These are phyloP conservation scores for Paraphoma chrysanthemicola DNA, from an alignment of 2,329 filamentous ascomycete genomes.

Conservation along the genomic window DNA sequence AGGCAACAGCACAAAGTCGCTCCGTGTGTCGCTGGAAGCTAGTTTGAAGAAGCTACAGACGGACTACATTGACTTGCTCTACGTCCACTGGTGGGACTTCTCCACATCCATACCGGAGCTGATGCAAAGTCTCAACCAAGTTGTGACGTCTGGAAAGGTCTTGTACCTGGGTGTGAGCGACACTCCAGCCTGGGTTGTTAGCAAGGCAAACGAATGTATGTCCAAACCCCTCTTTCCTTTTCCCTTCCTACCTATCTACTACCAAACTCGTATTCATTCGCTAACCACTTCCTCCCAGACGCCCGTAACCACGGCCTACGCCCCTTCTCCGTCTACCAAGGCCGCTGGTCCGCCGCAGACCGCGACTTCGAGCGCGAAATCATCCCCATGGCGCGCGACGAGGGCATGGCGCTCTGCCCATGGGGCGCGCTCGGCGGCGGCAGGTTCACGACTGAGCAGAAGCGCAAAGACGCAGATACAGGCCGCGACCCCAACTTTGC, in stretches of 20 bases:
- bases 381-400: slow-evolving; percentile 68
- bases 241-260: neutral
- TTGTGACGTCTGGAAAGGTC: slow-evolving; percentile 47
- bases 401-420: slow-evolving; percentile 68
- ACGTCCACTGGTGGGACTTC: slow-evolving; percentile 53
- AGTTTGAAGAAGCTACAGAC: slow-evolving; percentile 52
- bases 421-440: slow-evolving; percentile 62
- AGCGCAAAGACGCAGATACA: slow-evolving; percentile 36
- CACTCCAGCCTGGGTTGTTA: slow-evolving; percentile 52
- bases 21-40: slow-evolving; percentile 47
- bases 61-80: slow-evolving; percentile 49
- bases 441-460: slow-evolving; percentile 48
- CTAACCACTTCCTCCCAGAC: slow-evolving; percentile 46
- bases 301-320: slow-evolving; percentile 74
- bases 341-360: slow-evolving; percentile 65
- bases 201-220: slow-evolving; percentile 55
- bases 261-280: neutral
- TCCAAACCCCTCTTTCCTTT: neutral
- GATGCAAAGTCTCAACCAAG: slow-evolving; percentile 47
- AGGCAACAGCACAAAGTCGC: slow-evolving; percentile 50
- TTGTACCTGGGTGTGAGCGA: slow-evolving; percentile 49
- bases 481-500: slow-evolving; percentile 40
- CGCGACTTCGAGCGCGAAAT: slow-evolving; percentile 76
- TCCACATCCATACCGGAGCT: slow-evolving; percentile 40
- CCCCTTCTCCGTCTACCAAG: slow-evolving; percentile 74